Evolutionary conservation across 1,284 basidiomycete species (phyloP), one percentile per base, ranked within the genome.

Genomic region (Cutaneotrichosporon daszewskae): DNA sequence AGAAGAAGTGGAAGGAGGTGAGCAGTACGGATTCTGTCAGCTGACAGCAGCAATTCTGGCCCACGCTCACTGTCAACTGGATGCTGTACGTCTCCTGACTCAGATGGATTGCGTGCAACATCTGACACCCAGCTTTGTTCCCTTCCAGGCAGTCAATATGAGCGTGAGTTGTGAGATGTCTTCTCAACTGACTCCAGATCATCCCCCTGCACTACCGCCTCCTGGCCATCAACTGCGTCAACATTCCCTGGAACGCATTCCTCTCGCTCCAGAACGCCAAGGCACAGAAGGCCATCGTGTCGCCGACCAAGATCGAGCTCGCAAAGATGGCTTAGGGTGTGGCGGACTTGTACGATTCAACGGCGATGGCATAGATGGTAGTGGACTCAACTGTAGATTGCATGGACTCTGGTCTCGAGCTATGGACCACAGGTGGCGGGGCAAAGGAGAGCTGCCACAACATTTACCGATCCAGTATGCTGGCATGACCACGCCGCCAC

Each of bases 241-340:
- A 67, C 43, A 62, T 74, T 32, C 69, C 71, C 17, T 74, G 72
- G 72, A 74, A 74, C 57, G 57, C 70, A 10, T 73, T 62, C 59
- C 58, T 72, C 31, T 72, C 69, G 13, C 46, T 68, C 17, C 67
- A 69, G 47, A 66, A 68, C 41, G 55, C 57, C 43, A 62, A 66
- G 49, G 57, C 53, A 18, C 51, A 54, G 35, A 45, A 47, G 28
- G 39, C 40, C n/a, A n/a, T n/a, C 13, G 48, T 38, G 20, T 23
- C 32, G 12, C 43, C 16, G 24, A 17, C 11, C 9, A 37, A 33
- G 20, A 12, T 36, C 17, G 28, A 44, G 42, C 20, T 49, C 22
- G 37, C 23, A 32, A 32, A 40, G 26, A 29, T 40, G 37, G 44
- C 9, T 7, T 35, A n/a, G 14, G 34, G 9, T 6, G 17, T 14